A percentile compares a stretch with the other conserved stretches of the same genome.
phyloP scores from a whole-genome alignment of 805 yeast genomes.

The Wickerhamiella cacticola region DNA sequence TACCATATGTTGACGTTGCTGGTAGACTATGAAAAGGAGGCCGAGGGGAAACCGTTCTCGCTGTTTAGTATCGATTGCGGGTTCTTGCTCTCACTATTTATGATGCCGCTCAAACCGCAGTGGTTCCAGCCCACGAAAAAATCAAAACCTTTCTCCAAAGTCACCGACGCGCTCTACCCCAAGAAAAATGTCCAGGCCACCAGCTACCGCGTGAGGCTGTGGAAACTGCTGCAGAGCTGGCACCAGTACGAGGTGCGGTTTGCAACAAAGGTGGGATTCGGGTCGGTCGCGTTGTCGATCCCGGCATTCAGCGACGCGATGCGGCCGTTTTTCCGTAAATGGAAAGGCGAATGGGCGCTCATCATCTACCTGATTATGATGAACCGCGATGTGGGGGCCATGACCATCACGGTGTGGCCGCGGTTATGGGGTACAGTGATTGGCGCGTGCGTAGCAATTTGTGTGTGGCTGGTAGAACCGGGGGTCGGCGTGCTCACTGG shows the following conservation, averaged over 20 bases:
- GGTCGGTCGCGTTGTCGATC: conserved; percentile 51
- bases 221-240: conserved; percentile 37
- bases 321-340: conserved; percentile 41
- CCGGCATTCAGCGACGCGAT: conserved; percentile 56
- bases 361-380: conserved; percentile 74
- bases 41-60: background rate
- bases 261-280: conserved; percentile 68
- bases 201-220: conserved; percentile 24
- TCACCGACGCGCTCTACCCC: conserved; percentile 18
- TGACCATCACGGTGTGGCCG: conserved; percentile 48
- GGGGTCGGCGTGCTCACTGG: conserved; percentile 42
- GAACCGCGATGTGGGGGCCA: conserved; percentile 78
- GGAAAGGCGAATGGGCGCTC: conserved; percentile 78
- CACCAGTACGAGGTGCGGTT: conserved; percentile 60
- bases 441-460: conserved; percentile 54
- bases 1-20: conserved; percentile 36
- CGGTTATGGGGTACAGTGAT: conserved; percentile 56
- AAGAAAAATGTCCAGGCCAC: conserved; percentile 14
- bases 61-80: background rate
- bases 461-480: conserved; percentile 47
- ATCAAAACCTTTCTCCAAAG: conserved; percentile 14
- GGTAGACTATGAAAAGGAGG: conserved; percentile 28
- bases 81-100: background rate
- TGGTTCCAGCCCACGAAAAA: conserved; percentile 2
- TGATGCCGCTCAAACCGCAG: background rate